Percentiles rank a stretch among this genome's conserved stretches.
phyloP scores from a whole-genome alignment of 1,139 yeast species.

The Oligophagozyma castellii region DNA sequence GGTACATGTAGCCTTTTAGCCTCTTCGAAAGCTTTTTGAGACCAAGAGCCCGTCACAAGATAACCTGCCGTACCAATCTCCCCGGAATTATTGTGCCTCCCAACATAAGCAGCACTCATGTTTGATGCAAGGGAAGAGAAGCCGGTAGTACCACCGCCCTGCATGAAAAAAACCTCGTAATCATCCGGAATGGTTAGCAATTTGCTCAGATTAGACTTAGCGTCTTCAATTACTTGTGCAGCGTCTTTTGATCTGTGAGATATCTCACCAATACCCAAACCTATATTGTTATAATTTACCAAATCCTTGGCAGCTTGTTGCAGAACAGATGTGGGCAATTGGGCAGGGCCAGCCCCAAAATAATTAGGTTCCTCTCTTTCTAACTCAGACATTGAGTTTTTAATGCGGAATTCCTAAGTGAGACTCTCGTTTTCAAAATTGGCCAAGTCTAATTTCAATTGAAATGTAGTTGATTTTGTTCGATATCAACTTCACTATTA shows the following conservation, averaged over 20 bases:
- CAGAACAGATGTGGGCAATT: conserved; percentile 68
- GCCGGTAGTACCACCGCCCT: conserved; percentile 97
- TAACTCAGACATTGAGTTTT: too few relatives aligned
- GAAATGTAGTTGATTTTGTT: too few relatives aligned
- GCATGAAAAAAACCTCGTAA: conserved; percentile 86
- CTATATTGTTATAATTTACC: conserved; percentile 49
- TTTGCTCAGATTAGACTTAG: conserved; percentile 52
- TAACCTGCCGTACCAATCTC: conserved; percentile 73
- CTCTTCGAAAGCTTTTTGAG: conserved; percentile 75
- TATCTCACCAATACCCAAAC: conserved; percentile 87
- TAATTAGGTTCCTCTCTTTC: conserved; percentile 66
- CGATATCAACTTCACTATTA: too few relatives aligned
- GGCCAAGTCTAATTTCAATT: too few relatives aligned
- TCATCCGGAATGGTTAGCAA: conserved; percentile 72
- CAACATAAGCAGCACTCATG: conserved; percentile 58
- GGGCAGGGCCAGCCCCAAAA: conserved; percentile 97
- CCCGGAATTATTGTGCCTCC: conserved; percentile 49
- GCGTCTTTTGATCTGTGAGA: conserved; percentile 90
- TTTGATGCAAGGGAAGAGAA: conserved; percentile 82
- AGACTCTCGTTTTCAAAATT: too few relatives aligned
- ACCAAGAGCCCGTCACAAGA: conserved; percentile 88
- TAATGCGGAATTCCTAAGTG: too few relatives aligned
- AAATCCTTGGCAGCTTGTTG: conserved; percentile 81
- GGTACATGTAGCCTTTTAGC: conserved; percentile 74
- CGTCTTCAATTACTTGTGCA: conserved; percentile 55